phyloP scores from a whole-genome alignment of 208 protist genomes.

The Trichomonas gallinae region DNA sequence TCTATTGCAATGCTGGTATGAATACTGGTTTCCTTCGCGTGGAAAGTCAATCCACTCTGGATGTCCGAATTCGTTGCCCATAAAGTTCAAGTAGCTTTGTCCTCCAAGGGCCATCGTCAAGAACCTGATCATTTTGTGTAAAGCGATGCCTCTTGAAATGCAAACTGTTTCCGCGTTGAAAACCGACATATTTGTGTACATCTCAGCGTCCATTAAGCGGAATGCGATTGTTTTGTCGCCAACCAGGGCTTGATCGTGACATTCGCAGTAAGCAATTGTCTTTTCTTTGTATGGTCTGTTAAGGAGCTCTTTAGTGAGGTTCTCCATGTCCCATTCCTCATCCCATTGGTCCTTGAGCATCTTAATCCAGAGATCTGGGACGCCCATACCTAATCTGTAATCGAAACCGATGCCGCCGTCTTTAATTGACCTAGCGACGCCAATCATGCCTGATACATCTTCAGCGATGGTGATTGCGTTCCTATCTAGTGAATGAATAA shows the following conservation, averaged over 20 bases:
- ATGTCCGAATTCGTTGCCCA: conserved; percentile 79
- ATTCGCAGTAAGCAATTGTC: conserved; percentile 63
- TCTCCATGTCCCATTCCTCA: conserved; percentile 58
- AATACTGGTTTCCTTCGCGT: conserved; percentile 56
- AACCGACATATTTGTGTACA: conserved; percentile 26
- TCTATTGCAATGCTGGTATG: conserved; percentile 55
- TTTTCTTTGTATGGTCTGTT: conserved; percentile 59
- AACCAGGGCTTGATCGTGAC: conserved; percentile 72
- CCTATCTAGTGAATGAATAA: conserved; percentile 21
- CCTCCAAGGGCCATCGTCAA: conserved; percentile 55
- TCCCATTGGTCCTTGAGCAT: conserved; percentile 53
- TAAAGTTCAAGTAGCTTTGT: conserved; percentile 56
- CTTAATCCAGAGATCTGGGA: conserved; percentile 68
- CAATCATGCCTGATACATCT: conserved; percentile 56
- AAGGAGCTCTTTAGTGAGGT: conserved; percentile 51
- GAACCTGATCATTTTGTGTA: conserved; percentile 49
- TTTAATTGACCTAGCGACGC: conserved; percentile 52
- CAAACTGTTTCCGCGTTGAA: not conserved
- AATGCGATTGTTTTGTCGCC: conserved; percentile 73
- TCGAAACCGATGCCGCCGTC: conserved; percentile 74
- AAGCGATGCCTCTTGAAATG: not conserved
- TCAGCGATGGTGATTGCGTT: conserved; percentile 37
- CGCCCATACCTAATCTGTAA: conserved; percentile 61
- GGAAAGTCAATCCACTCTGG: conserved; percentile 82
- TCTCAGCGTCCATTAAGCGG: conserved; percentile 71